Evolutionary conservation across 1,139 yeast species (phyloP).

Genomic region (Hemisphaericaspora xylofermentans): DNA sequence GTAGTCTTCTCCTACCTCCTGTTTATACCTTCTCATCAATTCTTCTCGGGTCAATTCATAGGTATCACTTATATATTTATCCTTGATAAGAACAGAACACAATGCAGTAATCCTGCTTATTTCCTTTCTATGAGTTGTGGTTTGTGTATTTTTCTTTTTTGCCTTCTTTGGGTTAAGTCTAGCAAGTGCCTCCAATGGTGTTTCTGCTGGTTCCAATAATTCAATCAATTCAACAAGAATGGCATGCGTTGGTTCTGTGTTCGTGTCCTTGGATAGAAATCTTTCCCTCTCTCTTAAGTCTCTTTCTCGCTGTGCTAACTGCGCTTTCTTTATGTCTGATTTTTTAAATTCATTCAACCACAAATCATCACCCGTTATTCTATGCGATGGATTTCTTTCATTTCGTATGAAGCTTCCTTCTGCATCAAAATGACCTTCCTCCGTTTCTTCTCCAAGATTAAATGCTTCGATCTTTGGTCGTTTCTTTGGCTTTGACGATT

Average conservation of each 20-base stretch:
- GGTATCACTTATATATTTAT: slow-evolving; percentile 39
- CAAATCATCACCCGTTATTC: slow-evolving; percentile 43
- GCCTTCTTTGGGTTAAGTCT: slow-evolving; percentile 34
- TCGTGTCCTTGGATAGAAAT: slow-evolving; percentile 8
- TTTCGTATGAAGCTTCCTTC: slow-evolving; percentile 59
- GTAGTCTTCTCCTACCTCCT: slow-evolving; percentile 48
- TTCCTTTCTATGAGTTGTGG: slow-evolving; percentile 21
- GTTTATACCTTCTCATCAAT: slow-evolving; percentile 50
- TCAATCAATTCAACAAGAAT: slow-evolving; percentile 39
- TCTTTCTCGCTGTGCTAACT: slow-evolving; percentile 35
- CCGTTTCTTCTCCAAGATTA: slow-evolving; percentile 54
- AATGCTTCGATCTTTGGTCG: slow-evolving; percentile 56
- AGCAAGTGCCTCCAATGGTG: slow-evolving; percentile 61
- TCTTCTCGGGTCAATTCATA: slow-evolving; percentile 63
- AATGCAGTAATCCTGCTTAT: slow-evolving; percentile 49
- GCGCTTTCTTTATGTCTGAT: slow-evolving; percentile 50
- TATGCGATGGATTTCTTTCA: slow-evolving; percentile 23
- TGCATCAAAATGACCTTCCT: slow-evolving; percentile 61
- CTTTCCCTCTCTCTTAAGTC: slow-evolving; percentile 15
- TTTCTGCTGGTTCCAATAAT: slow-evolving; percentile 58
- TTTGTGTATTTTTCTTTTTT: slow-evolving; percentile 17
- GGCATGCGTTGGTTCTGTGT: slow-evolving; percentile 18
- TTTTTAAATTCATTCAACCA: slow-evolving; percentile 48
- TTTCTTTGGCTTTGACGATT: slow-evolving; percentile 7
- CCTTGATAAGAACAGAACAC: slow-evolving; percentile 45